Evolutionary conservation across 2,329 filamentous ascomycete genomes (phyloP), one percentile per base, ranked within the genome.

Genomic region (Ophiognomonia clavigignenti-juglandacearum): DNA sequence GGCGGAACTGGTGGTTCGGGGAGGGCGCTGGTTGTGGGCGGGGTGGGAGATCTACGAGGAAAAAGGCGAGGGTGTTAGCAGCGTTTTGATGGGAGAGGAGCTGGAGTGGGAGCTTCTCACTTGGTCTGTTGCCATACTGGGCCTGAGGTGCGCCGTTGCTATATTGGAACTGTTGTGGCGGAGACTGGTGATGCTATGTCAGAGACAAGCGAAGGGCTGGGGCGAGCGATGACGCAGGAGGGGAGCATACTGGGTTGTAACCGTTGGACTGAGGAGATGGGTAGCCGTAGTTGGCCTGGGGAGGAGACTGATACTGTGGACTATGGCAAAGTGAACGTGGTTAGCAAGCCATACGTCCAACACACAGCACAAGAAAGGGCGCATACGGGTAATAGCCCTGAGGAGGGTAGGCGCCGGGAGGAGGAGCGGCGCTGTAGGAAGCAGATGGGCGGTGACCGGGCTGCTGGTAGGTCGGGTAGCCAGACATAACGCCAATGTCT

Each of bases 1-100:
- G 86, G 8, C 70, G 77, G 54, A 64, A 64, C 42, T 74, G 73
- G 55, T 79, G 69, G 60, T 80, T 78, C 45, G 74, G 70, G 59
- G 51, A 56, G 24, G 53, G 55, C 35, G 56, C 45, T n/a, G n/a
- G n/a, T n/a, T n/a, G n/a, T n/a, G n/a, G n/a, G n/a, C n/a, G n/a
- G n/a, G n/a, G n/a, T 5, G 59, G 57, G 48, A 58, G 54, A 35
- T 38, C 51, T 53, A 24, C 16, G 14, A 10, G 16, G 11, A 9
- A 5, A 14, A 22, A 24, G 39, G 29, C 10, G 31, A n/a, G 9
- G 22, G 16, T 24, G 27, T 34, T 37, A 18, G 16, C 39, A 3
- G 20, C 10, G 39, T 16, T n/a, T 20, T 22, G 22, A 19, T 13
- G 38, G 11, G 10, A 11, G 23, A 16, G 16, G 14, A 34, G 47